Evolutionary conservation across 768 basidiomycete species (phyloP), one percentile per base, ranked within the genome.

Genomic region (Leccinum longicurvipes): DNA sequence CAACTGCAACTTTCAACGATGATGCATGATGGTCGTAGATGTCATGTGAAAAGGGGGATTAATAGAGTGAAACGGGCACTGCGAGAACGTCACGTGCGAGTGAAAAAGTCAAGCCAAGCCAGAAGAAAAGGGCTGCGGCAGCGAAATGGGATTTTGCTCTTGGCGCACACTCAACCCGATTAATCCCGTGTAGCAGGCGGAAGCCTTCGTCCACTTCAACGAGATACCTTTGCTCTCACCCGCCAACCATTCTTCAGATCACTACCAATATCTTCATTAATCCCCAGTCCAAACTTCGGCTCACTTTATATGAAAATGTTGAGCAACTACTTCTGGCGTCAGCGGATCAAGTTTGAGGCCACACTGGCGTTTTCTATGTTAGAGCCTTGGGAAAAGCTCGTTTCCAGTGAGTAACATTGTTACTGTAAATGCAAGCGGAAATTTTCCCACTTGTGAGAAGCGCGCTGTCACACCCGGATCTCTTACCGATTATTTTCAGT

Each of bases 311-410:
- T 59, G 60, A 59, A 52, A 52, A 71, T 70, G 65, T 60, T 70
- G 62, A 61, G 56, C 27, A 58, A 72, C 45, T 71, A 71, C 57
- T 52, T 72, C 21, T 61, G 60, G 63, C 70, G 72, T 21, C 71
- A 73, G 36, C 61, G 70, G 45, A 53, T 52, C 52, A 73, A 70
- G 58, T 68, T 71, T 42, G 85, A 86, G 67, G 73, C 79, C 11
- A 85, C 84, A 0, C 79, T 83, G 51, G 86, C 77, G 4, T 71
- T 87, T 42, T 74, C 77, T 17, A 80, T 87, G 74, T 74, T 87
- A 55, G 85, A 89, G 68, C 79, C 82, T 54, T 87, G 86, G 87
- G 87, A 89, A 74, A 84, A 85, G 64, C 47, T 80, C 25, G 60
- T 86, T 48, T 75, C 83, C 57, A 63, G 86, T 87, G 62, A 62